Evolutionary conservation across 768 basidiomycete genomes (phyloP), one percentile per base, ranked within the genome.

Genomic region (Harrya chromipes): DNA sequence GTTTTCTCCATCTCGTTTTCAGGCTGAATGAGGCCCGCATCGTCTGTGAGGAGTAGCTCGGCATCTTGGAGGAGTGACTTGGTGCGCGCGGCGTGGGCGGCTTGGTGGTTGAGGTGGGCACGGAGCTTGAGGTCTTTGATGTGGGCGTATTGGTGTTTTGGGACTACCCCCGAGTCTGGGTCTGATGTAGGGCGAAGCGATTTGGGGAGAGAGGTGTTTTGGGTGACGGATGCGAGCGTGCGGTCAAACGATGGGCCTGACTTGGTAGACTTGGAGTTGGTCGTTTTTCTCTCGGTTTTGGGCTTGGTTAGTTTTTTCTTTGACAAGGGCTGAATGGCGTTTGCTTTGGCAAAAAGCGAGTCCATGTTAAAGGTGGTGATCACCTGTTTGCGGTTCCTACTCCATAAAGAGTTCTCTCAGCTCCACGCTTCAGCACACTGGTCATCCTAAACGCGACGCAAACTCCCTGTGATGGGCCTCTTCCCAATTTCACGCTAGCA

Each of bases 1-100:
- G 95, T 97, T 62, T 81, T 70, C 63, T 98, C 97, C 69, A 97
- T 76, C 46, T 81, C 82, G 3, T 78, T 81, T 58, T 94, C 92
- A 17, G 79, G 79, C 63, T 87, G 80, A 49, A 97, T 82, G 47
- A 74, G 69, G 1, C 94, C 94, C 1, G 71, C 74, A 11, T 90
- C 88, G 34, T 82, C 85, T 38, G 76, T 72, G 48, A 84, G 68
- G n/a, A 90, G 72, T 58, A 88, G 70, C 43, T 85, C 85, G 19
- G 86, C 83, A 72, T 91, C 88, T 42, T 86, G 71, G 43, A 84
- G 56, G 16, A 88, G 72, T 8, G 71, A 72, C 61, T 84, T 80
- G 20, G 81, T 67, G n/a, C 83, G 74, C 4, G 82, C 82, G n/a
- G 77, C 72, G 40, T 84, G 81, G 0, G 76, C 70, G 8, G 83